Conservation (phyloP, 2,329 filamentous ascomycete genomes). For the Arthrinium phaeospermum region DNA sequence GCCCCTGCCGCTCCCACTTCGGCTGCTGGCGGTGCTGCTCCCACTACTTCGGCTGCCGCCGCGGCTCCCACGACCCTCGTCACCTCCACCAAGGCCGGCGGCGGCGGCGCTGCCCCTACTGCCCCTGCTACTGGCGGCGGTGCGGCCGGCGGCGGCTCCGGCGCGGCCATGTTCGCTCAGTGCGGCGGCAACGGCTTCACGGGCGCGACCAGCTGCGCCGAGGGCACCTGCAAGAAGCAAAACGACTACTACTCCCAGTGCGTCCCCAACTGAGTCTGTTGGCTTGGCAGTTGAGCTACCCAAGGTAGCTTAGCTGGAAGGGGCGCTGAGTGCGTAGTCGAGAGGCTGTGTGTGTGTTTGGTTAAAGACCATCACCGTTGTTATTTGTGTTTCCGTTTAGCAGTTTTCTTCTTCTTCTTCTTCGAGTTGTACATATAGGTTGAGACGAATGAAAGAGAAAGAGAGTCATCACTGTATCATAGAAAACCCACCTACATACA, state of each 20-base stretch:
- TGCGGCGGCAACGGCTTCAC: constrained; percentile 27
- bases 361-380: not conserved
- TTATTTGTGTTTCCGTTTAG: not conserved
- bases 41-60: not conserved
- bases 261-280: not conserved
- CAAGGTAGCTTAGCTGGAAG: not conserved
- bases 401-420: not conserved
- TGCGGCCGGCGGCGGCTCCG: constrained; percentile 2
- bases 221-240: constrained; percentile 29
- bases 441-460: not conserved
- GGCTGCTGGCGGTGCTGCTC: not conserved
- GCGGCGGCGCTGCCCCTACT: constrained; percentile 14
- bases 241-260: constrained; percentile 23
- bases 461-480: not conserved
- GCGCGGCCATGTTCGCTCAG: not conserved
- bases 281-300: not conserved
- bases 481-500: not conserved
- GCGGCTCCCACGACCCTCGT: not conserved
- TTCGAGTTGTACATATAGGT: constrained; percentile 14
- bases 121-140: not conserved
- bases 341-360: no score
- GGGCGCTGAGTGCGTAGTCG: no score
- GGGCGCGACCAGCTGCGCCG: constrained; percentile 29
- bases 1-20: constrained; percentile 11
- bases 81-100: constrained; percentile 4